Conservation (phyloP, 768 basidiomycete genomes). For the Kwoniella heveanensis region DNA sequence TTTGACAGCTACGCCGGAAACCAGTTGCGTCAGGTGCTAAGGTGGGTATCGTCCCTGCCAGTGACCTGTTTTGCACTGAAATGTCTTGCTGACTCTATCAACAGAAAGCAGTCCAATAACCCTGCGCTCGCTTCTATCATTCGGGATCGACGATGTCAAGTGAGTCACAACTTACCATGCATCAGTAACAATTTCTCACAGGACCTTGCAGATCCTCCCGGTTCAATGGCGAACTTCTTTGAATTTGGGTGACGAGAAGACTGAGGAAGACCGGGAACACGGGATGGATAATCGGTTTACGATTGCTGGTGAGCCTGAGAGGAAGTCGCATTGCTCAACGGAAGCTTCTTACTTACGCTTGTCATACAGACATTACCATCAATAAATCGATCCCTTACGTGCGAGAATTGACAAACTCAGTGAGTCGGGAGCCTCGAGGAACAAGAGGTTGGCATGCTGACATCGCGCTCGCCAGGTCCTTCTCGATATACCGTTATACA, state of each 20-base stretch:
- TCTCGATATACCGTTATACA: constrained; percentile 59
- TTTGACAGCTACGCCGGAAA: constrained; percentile 55
- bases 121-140: constrained; percentile 59
- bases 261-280: constrained; percentile 56
- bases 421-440: constrained; percentile 33
- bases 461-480: constrained; percentile 30
- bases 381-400: constrained; percentile 59
- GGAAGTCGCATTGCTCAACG: too few relatives aligned
- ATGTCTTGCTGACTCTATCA: constrained; percentile 13
- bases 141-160: constrained; percentile 57
- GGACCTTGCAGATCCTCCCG: constrained; percentile 54
- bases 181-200: neutral
- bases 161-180: neutral
- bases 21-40: constrained; percentile 56
- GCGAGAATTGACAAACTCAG: constrained; percentile 59
- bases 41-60: too few relatives aligned
- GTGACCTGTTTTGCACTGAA: too few relatives aligned
- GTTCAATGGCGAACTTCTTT: constrained; percentile 59
- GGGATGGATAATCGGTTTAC: constrained; percentile 59
- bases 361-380: constrained; percentile 57
- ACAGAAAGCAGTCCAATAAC: constrained; percentile 56
- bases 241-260: constrained; percentile 53
- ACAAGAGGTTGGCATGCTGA: neutral
- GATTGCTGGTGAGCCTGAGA: constrained; percentile 40
- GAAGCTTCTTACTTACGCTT: too few relatives aligned